Base-by-base conservation (phyloP, 192 early-diverging fungal species). In the Mortierella antarctica region DNA sequence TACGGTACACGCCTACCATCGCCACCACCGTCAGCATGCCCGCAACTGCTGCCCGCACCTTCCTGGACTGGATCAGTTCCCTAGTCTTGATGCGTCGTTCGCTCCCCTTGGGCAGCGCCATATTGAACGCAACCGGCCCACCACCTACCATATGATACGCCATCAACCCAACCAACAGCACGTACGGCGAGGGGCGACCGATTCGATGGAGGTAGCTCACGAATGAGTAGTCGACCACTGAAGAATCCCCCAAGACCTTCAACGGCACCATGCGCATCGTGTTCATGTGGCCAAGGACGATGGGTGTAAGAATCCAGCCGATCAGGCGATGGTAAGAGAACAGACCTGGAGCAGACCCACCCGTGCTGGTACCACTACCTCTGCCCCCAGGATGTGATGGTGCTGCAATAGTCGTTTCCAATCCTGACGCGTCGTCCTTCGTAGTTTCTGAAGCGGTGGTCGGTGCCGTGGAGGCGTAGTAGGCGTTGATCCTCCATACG, bases 291-390 rank as follows among this genome's bases (percentile, higher is more conserved):
- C 56, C 60, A 9, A 84, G 15, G 5, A 77, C 84, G 17, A 70
- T 2, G 1, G 84, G 84, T 20, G 70, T 65, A 46, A 85, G 58
- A 39, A 82, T 18, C 72, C 81, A 85, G 14, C 80, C 84, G 12
- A 56, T 70, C 9, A 78, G 14, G 42, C 67, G 73, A 58, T 85
- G 74, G 23, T 63, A 79, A 42, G 79, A 79, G 57, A 82, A 65
- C 15, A 76, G 39, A 5, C 77, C 77, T 14, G 77, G 76, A 7
- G 74, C 42, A 41, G 67, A 50, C 11, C 50, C 67, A 10, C 48
- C 52, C 2, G 44, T 15, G 45, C 58, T 42, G 58, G 31, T 5
- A 56, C 63, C 53, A 18, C 53, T 31, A 56, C 23, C 42, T 41
- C 17, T 11, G 40, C 53, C 21, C 17, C 17, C 4, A 54, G n/a